Evolutionary conservation across 1,139 yeast genomes (phyloP), one percentile per base, ranked within the genome.

Genomic region (Suzukiozyma palmioleophila): DNA sequence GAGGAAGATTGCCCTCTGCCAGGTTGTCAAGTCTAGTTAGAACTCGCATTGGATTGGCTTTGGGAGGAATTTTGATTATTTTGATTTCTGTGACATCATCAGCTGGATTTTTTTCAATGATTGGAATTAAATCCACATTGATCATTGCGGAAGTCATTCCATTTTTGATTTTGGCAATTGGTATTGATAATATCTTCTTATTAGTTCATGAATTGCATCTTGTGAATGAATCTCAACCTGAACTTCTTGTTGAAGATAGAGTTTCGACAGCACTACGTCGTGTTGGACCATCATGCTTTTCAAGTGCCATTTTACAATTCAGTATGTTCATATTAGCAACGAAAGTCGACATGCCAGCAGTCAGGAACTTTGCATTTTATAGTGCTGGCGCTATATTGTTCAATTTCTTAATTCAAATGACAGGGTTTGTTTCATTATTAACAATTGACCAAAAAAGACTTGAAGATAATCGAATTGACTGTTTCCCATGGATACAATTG

Each of bases 121-220:
- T 84, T 14, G 95, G 95, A 0, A 62, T 90, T 38, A 87, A 85
- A 52, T 86, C 95, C 0, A 92, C 97, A 0, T 67, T 92, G 31
- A 90, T 92, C 47, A 88, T 92, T 47, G 97, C 97, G 1, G 97
- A 92, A 56, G 97, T 92, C 3, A 92, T 92, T 33, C 97, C 97
- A n/a, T 92, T 92, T 53, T 65, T 92, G 53, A 84, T 92, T 5
- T 69, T 92, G 45, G 98, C 98, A 0, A 82, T 92, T 41, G 98
- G 98, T 12, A 92, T 92, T 22, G 98, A 92, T 60, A 92, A 92
- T 55, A 85, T 92, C 26, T 92, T 90, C 55, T 66, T 92, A 47
- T 77, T 92, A 18, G 84, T 88, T 1, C 92, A 88, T 57, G 96
- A 88, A 53, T 66, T 86, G 37, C 78, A 80, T 33, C 62, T 71